Conservation (phyloP, 768 basidiomycete species). For the Tylopilus sp. region DNA sequence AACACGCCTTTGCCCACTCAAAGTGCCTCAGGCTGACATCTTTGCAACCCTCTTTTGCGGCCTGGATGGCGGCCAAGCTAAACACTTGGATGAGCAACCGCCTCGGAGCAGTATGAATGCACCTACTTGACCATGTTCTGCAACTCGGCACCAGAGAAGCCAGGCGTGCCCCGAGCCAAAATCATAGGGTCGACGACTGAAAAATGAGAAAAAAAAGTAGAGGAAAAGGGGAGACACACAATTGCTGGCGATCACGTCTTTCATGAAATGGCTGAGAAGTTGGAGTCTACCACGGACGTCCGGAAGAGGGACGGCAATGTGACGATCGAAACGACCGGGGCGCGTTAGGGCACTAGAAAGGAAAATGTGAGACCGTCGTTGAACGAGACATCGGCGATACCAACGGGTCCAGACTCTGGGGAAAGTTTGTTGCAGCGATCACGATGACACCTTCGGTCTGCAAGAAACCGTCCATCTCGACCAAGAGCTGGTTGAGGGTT, state of each 20-base stretch:
- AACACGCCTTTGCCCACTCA: constrained; percentile 91
- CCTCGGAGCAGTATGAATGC: neutral
- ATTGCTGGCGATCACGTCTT: constrained; percentile 60
- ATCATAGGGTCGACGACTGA: constrained; percentile 80
- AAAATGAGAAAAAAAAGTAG: neutral
- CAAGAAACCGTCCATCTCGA: constrained; percentile 96
- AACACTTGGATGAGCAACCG: neutral
- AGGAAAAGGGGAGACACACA: constrained; percentile 36
- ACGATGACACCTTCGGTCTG: constrained; percentile 93
- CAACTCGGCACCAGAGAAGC: constrained; percentile 95
- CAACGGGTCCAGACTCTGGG: constrained; percentile 86
- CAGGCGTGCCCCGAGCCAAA: constrained; percentile 90
- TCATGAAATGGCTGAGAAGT: constrained; percentile 90
- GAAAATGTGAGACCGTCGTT: constrained; percentile 10
- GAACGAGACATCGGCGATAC: constrained; percentile 26
- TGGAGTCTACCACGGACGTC: constrained; percentile 93
- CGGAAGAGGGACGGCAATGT: constrained; percentile 90
- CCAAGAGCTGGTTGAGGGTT: constrained; percentile 92
- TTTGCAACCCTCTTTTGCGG: constrained; percentile 75
- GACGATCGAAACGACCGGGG: constrained; percentile 94
- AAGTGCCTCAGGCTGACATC: constrained; percentile 79
- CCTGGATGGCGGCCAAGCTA: constrained; percentile 91
- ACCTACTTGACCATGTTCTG: constrained; percentile 95
- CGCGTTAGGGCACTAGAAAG: constrained; percentile 79
- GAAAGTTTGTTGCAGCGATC: constrained; percentile 97